Evolutionary conservation across 1,284 basidiomycete genomes (phyloP).

Genomic region (Tilletia horrida): DNA sequence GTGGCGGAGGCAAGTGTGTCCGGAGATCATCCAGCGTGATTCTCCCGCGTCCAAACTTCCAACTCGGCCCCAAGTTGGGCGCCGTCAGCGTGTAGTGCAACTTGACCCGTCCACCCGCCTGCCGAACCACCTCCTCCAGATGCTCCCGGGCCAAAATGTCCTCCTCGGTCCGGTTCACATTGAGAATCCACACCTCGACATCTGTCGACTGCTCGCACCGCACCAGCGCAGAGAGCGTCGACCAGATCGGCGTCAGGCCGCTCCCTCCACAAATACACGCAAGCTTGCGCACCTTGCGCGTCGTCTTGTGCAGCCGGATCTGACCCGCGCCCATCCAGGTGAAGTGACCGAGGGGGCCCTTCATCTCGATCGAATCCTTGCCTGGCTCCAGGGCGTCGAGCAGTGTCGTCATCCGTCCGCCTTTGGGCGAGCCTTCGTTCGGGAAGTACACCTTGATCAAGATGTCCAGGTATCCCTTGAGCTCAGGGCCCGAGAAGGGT

Average conservation of each 20-base stretch:
- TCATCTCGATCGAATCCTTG: conserved; percentile 62
- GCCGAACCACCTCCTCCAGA: conserved; percentile 58
- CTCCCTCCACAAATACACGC: conserved; percentile 66
- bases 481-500: conserved; percentile 60
- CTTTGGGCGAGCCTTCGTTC: conserved; percentile 56
- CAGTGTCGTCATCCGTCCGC: conserved; percentile 64
- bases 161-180: conserved; percentile 61
- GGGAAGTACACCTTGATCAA: conserved; percentile 64
- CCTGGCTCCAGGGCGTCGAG: conserved; percentile 61
- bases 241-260: conserved; percentile 63
- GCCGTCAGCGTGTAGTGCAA: conserved; percentile 60
- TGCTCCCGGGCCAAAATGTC: conserved; percentile 62
- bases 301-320: conserved; percentile 57
- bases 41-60: conserved; percentile 59
- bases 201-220: conserved; percentile 44
- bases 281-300: conserved; percentile 58
- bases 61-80: conserved; percentile 51
- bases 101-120: conserved; percentile 56
- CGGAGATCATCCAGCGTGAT: conserved; percentile 58
- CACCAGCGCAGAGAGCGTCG: conserved; percentile 57
- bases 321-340: conserved; percentile 60
- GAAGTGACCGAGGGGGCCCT: conserved; percentile 67
- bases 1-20: conserved; percentile 55
- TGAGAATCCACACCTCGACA: conserved; percentile 62
- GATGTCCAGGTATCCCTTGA: conserved; percentile 60